phyloP scores from a whole-genome alignment of 2,329 filamentous ascomycete genomes.

The Pestalotiopsis sp. region DNA sequence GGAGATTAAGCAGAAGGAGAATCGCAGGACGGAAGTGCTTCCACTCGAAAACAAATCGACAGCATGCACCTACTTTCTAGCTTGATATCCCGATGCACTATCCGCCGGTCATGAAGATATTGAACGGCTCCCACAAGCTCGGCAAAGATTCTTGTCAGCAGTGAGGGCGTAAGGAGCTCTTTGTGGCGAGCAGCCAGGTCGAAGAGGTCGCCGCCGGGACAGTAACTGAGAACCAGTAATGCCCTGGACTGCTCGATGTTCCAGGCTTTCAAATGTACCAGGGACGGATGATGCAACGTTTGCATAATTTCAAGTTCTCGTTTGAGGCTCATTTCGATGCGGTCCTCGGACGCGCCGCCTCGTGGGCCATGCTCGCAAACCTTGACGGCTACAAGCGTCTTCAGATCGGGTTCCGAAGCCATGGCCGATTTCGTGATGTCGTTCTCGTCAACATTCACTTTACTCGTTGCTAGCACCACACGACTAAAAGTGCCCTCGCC shows the following conservation, averaged over 20 bases:
- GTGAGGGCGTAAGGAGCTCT: conserved; percentile 64
- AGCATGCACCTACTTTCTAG: conserved; percentile 73
- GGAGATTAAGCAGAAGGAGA: conserved; percentile 18
- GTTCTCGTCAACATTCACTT: conserved; percentile 58
- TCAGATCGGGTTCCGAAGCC: conserved; percentile 57
- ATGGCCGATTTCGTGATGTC: conserved; percentile 36
- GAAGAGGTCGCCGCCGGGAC: conserved; percentile 91
- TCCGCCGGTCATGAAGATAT: conserved; percentile 82
- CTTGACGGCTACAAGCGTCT: conserved; percentile 89
- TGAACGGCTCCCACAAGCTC: conserved; percentile 84
- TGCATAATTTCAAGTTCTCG: conserved; percentile 94
- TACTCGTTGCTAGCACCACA: conserved; percentile 86
- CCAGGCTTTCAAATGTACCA: conserved; percentile 91
- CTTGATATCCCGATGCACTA: conserved; percentile 97
- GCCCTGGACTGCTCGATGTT: conserved; percentile 82
- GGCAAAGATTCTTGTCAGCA: conserved; percentile 85
- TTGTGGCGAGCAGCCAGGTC: conserved; percentile 80
- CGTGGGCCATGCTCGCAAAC: conserved; percentile 93
- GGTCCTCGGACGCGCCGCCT: conserved; percentile 89
- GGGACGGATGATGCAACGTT: conserved; percentile 81
- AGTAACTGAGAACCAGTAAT: conserved; percentile 86
- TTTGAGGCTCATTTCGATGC: conserved; percentile 91
- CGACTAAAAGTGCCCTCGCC: conserved; percentile 96
- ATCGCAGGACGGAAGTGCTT: conserved; percentile 48
- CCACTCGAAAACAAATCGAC: conserved; percentile 51